Evolutionary conservation across 1,139 yeast species (phyloP), one percentile per base, ranked within the genome.

Genomic region (Insectozyma bohioensis): DNA sequence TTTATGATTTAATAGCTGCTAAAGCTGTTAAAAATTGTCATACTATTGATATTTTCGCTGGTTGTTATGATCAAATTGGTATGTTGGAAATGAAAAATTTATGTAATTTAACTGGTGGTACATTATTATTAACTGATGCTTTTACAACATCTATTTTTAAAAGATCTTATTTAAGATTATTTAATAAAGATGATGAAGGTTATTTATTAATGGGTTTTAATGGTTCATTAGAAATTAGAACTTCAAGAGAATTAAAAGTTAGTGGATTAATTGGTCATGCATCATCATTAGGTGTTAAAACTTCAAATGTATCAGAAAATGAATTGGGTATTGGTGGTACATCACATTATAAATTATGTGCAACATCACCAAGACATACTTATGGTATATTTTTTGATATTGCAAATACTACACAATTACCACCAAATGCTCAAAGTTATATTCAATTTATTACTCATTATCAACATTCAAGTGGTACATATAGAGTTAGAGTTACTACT

Each of bases 21-120:
- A 84, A 85, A 47, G 68, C 66, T 26, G 75, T 73, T 36, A 75
- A 78, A 35, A 85, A 86, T 55, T 86, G 94, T 16, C 97, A 88
- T 54, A 78, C 94, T 15, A 80, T 92, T 35, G 98, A 92, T 61
- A 79, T 92, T 33, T 90, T 88, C 64, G 97, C 95, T 24, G 98
- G 98, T 40, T 88, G 97, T 64, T 90, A 88, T 57, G 99, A 92
- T 64, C 98, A 92, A 70, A 85, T 90, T 45, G 99, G 99, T 58
- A 82, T 92, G 76, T 82, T 85, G 49, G 99, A 92, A 67, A 92
- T 92, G 97, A 86, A 87, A 62, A 75, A 85, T 40, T 68, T 94
- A 50, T 76, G 95, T 40, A 86, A 87, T 63, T 72, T 78, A 49
- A 92, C 97, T 18, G 98, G 98, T 49, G 99, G 99, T 62, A 85